phyloP scores from a whole-genome alignment of 305 asterid genomes.

The Rubia tinctorum region DNA sequence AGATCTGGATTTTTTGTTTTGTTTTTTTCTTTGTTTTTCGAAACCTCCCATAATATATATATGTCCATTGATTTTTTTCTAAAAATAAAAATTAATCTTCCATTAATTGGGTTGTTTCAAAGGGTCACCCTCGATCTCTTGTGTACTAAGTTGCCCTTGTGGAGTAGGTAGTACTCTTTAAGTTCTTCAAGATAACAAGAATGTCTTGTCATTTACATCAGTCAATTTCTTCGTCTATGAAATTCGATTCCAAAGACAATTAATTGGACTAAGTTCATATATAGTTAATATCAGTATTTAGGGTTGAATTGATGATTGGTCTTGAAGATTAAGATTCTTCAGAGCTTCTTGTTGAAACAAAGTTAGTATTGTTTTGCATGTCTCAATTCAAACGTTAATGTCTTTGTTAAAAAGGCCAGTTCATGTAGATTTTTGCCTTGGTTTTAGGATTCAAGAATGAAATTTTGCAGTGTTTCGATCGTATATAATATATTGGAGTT shows the following conservation, averaged over 20 bases:
- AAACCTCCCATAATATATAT: no score
- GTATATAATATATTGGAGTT: no score
- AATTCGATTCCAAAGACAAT: not conserved
- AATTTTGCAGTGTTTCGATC: no score
- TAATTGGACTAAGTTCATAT: not conserved
- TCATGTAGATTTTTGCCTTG: no score
- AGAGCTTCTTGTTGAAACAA: not conserved
- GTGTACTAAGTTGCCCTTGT: slow-evolving; percentile 9
- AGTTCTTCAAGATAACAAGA: not conserved
- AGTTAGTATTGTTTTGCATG: not conserved
- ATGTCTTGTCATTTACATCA: slow-evolving; percentile 2
- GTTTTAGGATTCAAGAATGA: no score
- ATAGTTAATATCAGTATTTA: not conserved
- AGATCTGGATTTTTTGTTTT: not conserved
- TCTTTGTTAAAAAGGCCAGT: not conserved
- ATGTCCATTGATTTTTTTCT: not conserved
- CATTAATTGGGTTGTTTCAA: not conserved
- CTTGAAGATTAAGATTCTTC: not conserved
- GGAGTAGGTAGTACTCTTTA: no score
- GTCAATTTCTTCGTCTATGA: not conserved
- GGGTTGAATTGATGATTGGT: no score
- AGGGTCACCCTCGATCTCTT: slow-evolving; percentile 2
- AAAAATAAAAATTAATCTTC: not conserved
- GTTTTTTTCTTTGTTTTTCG: no score
- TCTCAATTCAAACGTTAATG: not conserved